Conservation (phyloP, 179 eudicot genomes). For the Heliamphora pulchella region DNA sequence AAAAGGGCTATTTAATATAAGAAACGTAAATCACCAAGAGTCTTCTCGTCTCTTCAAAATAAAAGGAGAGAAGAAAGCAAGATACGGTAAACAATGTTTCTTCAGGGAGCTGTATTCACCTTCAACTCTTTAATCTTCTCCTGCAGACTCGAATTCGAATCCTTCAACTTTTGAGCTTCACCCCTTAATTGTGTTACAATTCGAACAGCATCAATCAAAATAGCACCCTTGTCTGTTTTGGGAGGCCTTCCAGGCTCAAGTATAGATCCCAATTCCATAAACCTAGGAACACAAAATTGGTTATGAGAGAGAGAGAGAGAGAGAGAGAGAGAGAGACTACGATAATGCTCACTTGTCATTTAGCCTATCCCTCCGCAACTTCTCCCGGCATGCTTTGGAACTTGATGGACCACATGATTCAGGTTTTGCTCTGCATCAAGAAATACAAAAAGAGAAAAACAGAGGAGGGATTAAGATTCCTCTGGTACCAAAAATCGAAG, state of each 20-base stretch:
- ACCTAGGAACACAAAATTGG: constrained; percentile 35
- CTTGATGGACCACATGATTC: constrained; percentile 68
- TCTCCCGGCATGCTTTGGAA: constrained; percentile 97
- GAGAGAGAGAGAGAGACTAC: neutral
- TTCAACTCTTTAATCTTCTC: constrained; percentile 81
- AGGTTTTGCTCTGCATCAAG: constrained; percentile 55
- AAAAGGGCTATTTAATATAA: neutral
- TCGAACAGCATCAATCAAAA: constrained; percentile 74
- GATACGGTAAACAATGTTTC: constrained; percentile 36
- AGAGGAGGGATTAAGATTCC: neutral
- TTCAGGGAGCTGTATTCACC: constrained; percentile 28
- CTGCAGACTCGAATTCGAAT: constrained; percentile 59
- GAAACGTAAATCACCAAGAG: neutral
- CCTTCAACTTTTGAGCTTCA: constrained; percentile 86
- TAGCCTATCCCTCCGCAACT: constrained; percentile 83
- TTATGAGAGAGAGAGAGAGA: neutral
- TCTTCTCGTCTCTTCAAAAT: neutral
- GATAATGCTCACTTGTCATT: constrained; percentile 68
- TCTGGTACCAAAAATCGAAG: neutral
- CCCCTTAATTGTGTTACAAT: constrained; percentile 71
- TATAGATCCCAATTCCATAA: constrained; percentile 62
- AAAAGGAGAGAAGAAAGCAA: neutral
- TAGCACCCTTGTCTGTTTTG: constrained; percentile 81
- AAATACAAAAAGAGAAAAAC: neutral
- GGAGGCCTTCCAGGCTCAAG: constrained; percentile 86